Conservation (phyloP, 2,329 filamentous ascomycete species). For the Myriosclerotinia scirpicola region DNA sequence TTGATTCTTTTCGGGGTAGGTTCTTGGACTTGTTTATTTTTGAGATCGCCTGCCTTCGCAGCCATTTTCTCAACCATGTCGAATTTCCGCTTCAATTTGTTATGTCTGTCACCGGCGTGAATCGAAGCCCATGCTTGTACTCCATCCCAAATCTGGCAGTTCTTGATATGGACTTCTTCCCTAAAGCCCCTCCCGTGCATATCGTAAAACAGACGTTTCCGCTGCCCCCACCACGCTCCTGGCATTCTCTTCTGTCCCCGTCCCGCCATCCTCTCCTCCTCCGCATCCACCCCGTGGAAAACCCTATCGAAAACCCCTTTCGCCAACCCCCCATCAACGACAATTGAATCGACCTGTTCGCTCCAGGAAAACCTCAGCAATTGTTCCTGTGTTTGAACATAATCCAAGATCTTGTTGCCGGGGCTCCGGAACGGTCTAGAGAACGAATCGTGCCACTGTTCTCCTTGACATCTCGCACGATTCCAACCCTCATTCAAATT, state of each 20-base stretch:
- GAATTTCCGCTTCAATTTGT: constrained; percentile 16
- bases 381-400: background rate
- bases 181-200: constrained; percentile 25
- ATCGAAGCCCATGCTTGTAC: constrained; percentile 15
- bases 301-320: constrained; percentile 28
- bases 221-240: constrained; percentile 28
- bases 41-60: background rate
- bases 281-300: constrained; percentile 26
- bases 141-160: constrained; percentile 14
- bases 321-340: constrained; percentile 25
- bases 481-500: constrained; percentile 19
- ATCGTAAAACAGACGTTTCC: constrained; percentile 25
- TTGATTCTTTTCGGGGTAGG: constrained; percentile 20
- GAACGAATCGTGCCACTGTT: constrained; percentile 9
- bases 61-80: background rate
- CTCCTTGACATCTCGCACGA: constrained; percentile 8
- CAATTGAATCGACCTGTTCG: constrained; percentile 25
- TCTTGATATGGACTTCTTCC: constrained; percentile 21
- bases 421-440: background rate
- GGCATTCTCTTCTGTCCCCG: constrained; percentile 24
- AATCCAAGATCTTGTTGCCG: background rate
- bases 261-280: constrained; percentile 5
- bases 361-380: constrained; percentile 20
- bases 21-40: background rate
- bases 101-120: background rate